Evolutionary conservation across 805 yeast genomes (phyloP), one percentile per base, ranked within the genome.

Genomic region (Zygoascus biomembranicola): DNA sequence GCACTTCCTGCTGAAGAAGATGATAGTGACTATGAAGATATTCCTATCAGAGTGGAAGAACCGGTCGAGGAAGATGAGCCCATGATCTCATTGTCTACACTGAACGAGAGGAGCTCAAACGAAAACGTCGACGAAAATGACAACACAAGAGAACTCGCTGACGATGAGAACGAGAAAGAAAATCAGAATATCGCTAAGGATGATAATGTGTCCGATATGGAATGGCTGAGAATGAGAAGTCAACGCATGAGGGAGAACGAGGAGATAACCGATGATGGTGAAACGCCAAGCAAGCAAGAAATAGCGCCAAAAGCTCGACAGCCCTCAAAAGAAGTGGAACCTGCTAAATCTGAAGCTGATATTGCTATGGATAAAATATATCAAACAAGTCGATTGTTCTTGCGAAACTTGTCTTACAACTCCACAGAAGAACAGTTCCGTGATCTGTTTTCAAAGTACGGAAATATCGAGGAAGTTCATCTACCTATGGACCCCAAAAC

Each of bases 401-500:
- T 94, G 49, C 81, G 99, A 73, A 94, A 94, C 64, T 85, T 94
- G 47, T 74, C 82, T 4, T 94, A 89, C 62, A 73, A 84, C 0
- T 80, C 96, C 10, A 77, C 85, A 0, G 97, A 90, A 65, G 80
- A 78, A 0, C 98, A 94, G 52, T 85, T 90, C 66, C 69, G 72
- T 32, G 71, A 75, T 1, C 72, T 90, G 23, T 90, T 94, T 63
- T 57, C 75, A 5, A 66, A 73, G 2, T 94, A 71, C 66, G 99
- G 99, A 9, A 71, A 72, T 5, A 67, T 90, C 41, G 87, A 83
- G 59, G 98, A 94, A 70, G 96, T 89, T 1, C 99, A 94, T 68
- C 75, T 94, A 61, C 97, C 99, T 0, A 68, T 90, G 39, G 98
- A 92, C 65, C 84, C 95, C 2, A 80, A 94, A 70, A 87, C 95